Evolutionary conservation across 148 eudicot genomes (phyloP), one percentile per base, ranked within the genome.

Genomic region (Vaccinium myrtillus): DNA sequence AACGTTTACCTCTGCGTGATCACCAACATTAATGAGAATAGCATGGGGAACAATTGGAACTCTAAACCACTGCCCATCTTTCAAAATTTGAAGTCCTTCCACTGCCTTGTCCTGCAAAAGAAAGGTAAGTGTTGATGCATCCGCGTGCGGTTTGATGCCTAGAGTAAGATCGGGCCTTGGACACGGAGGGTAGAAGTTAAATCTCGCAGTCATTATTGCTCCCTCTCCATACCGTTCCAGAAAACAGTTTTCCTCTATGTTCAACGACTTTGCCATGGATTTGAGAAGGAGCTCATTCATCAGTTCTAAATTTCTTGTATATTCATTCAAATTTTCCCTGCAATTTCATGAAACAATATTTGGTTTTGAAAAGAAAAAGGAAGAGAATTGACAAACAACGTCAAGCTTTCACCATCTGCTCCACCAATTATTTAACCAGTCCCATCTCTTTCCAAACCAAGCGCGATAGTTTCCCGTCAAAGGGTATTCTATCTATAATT

Each of bases 21-120:
- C 89, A 32, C 89, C 89, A n/a, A 83, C 86, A 80, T 85, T 83
- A 32, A 87, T 67, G 55, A 85, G 81, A 78, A 87, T 75, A 50
- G 89, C 89, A 65, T 85, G 65, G 39, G 84, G 87, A 87, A 87
- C 16, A 50, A 85, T 79, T 36, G 89, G 89, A 18, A 87, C 86
- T 51, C 81, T 43, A 54, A 82, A 85, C 87, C 89, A 87, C 77
- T 87, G 85, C 6, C 59, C 86, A 55, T 87, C 89, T 83, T 85
- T 85, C 78, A 74, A 46, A 54, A 87, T 4, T 75, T 87, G 86
- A 63, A 87, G 87, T 54, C 87, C 89, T 82, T 87, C 87, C 3
- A 87, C 87, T 81, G 75, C 85, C 48, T 69, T 51, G 82, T 87
- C 91, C 49, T 82, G 91, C 86, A 89, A 81, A 32, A 89, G 86